These are phyloP conservation scores for Syzygium jambos DNA, from an alignment of 345 rosid genomes.

Conservation along the genomic window DNA sequence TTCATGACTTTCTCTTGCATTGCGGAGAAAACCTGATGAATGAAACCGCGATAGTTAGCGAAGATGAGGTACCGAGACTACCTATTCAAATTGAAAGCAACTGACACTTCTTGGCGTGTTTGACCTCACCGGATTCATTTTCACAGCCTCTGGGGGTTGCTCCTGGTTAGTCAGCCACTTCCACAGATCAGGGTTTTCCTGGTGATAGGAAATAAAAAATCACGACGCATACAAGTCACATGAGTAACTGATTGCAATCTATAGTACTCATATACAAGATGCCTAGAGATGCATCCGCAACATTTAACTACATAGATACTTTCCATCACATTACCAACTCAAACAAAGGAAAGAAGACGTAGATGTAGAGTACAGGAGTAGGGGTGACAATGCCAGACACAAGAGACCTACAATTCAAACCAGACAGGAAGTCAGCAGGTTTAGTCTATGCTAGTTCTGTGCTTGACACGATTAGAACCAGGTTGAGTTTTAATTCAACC, in stretches of 20 bases:
- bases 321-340: background rate
- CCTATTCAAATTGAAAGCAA: background rate
- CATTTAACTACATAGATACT: background rate
- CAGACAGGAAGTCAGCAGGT: background rate
- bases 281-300: background rate
- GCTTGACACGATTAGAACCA: background rate
- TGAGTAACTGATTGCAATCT: background rate
- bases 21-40: slow-evolving; percentile 57
- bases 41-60: background rate
- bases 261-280: background rate
- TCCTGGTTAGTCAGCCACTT: slow-evolving; percentile 87
- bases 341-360: background rate
- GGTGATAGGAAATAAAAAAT: slow-evolving; percentile 3
- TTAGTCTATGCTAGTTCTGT: background rate
- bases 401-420: background rate
- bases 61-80: background rate
- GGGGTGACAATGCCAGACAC: background rate
- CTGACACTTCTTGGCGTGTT: background rate
- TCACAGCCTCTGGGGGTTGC: slow-evolving; percentile 76
- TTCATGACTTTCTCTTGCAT: slow-evolving; percentile 56
- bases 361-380: background rate
- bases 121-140: slow-evolving; percentile 53
- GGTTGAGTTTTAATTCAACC: background rate
- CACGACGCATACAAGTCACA: background rate
- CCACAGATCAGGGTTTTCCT: slow-evolving; percentile 98